Percentiles rank a stretch among this genome's conserved stretches.
Conservation (phyloP, 441 rosid species). For the Populus hybrid region DNA sequence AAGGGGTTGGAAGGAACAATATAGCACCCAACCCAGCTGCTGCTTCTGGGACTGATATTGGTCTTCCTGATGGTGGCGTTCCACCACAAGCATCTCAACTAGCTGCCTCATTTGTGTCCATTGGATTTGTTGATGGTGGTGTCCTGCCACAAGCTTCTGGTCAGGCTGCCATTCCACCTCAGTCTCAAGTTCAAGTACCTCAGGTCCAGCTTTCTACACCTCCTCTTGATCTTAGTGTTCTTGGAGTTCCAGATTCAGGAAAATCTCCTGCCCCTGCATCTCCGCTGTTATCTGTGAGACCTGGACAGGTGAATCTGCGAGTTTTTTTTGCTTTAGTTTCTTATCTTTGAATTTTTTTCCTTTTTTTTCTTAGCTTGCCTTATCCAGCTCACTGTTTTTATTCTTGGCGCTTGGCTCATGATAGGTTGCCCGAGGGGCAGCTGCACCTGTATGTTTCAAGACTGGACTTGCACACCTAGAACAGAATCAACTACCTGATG, state of each 20-base stretch:
- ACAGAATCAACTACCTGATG: slow-evolving; percentile 97
- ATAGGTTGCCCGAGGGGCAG: slow-evolving; percentile 96
- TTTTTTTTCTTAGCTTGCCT: not conserved
- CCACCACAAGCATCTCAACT: slow-evolving; percentile 61
- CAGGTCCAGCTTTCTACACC: slow-evolving; percentile 52
- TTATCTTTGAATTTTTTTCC: not conserved
- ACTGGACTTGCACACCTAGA: slow-evolving; percentile 95
- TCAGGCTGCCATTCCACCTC: slow-evolving; percentile 36
- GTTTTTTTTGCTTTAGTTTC: not conserved
- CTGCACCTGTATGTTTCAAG: slow-evolving; percentile 91
- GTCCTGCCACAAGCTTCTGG: slow-evolving; percentile 64
- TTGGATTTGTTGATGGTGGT: slow-evolving; percentile 88
- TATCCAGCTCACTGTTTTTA: not conserved
- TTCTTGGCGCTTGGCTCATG: slow-evolving; percentile 15
- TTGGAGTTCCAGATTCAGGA: slow-evolving; percentile 76
- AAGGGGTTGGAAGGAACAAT: slow-evolving; percentile 40
- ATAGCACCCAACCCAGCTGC: slow-evolving; percentile 37
- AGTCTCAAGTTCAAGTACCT: slow-evolving; percentile 43
- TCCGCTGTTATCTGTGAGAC: slow-evolving; percentile 69
- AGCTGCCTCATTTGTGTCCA: slow-evolving; percentile 43
- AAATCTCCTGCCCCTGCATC: slow-evolving; percentile 58
- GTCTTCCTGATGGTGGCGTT: slow-evolving; percentile 79
- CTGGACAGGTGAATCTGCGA: slow-evolving; percentile 71
- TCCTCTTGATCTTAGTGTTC: slow-evolving; percentile 94
- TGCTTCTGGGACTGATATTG: slow-evolving; percentile 43